Percentiles rank a stretch among this genome's conserved stretches.
phyloP scores from a whole-genome alignment of 805 yeast species.

The Yarrowia keelungensis region DNA sequence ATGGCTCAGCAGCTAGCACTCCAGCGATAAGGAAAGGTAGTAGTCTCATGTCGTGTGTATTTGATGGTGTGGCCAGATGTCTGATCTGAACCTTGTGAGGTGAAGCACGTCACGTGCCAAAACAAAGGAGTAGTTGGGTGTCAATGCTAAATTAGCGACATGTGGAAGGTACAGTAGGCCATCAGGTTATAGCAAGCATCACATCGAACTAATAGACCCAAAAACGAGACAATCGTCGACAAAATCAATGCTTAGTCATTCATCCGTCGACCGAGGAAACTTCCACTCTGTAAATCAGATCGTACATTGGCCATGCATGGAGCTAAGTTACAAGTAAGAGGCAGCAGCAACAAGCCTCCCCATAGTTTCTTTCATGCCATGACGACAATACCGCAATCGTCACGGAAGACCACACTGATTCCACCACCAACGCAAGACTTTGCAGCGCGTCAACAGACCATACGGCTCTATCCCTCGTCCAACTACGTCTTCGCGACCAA shows the following conservation, averaged over 20 bases:
- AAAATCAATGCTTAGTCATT: background rate
- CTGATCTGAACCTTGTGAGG: conserved; percentile 36
- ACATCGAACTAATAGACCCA: background rate
- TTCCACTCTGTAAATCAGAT: conserved; percentile 4
- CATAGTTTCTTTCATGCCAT: conserved; percentile 24
- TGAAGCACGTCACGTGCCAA: conserved; percentile 20
- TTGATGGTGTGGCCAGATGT: conserved; percentile 34
- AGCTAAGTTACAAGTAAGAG: conserved; percentile 31
- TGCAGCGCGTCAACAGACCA: conserved; percentile 44
- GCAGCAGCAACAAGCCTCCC: conserved; percentile 27
- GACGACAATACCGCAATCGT: conserved; percentile 35
- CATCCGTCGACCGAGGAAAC: background rate
- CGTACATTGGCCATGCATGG: conserved; percentile 26
- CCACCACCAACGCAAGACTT: conserved; percentile 42
- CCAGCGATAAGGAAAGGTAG: conserved; percentile 18
- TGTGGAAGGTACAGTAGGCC: background rate
- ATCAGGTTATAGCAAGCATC: conserved; percentile 4
- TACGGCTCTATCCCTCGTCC: conserved; percentile 48
- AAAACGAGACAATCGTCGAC: background rate
- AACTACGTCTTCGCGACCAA: conserved; percentile 48
- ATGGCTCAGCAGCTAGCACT: conserved; percentile 28
- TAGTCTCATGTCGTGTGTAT: conserved; percentile 21
- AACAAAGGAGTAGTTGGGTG: conserved; percentile 13
- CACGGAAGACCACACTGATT: conserved; percentile 37
- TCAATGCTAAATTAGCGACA: conserved; percentile 18